These are phyloP conservation scores for Taphrina confusa DNA, from an alignment of 1,139 yeast genomes.

Conservation along the genomic window DNA sequence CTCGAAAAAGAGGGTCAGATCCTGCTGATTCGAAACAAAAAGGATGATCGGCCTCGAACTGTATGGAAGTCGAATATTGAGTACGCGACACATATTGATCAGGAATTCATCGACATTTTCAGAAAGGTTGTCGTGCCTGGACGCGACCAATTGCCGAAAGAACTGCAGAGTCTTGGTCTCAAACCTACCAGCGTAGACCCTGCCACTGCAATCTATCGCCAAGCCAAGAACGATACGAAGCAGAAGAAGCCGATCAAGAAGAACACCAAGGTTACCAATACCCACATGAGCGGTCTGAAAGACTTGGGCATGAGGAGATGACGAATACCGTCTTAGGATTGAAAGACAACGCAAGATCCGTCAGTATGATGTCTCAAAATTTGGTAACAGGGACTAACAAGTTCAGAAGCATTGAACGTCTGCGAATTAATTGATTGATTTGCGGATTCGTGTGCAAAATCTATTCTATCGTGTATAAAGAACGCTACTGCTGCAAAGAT, in stretches of 20 bases:
- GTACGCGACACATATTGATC: conserved; percentile 70
- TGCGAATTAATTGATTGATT: no score
- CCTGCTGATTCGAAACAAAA: conserved; percentile 66
- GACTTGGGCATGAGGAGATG: conserved; percentile 49
- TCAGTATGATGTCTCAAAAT: no score
- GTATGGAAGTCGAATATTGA: conserved; percentile 90
- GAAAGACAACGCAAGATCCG: no score
- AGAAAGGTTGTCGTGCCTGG: conserved; percentile 73
- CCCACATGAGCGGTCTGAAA: conserved; percentile 93
- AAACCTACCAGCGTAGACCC: conserved; percentile 98
- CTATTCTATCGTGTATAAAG: conserved; percentile 5
- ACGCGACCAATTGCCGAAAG: conserved; percentile 73
- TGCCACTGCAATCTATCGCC: conserved; percentile 68
- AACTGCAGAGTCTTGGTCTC: conserved; percentile 76
- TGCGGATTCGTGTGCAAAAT: no score
- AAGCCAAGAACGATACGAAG: conserved; percentile 43
- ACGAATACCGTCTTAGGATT: no score
- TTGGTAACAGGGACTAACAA: no score
- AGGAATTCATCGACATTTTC: conserved; percentile 61
- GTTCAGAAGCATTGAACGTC: no score
- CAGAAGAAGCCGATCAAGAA: conserved; percentile 87
- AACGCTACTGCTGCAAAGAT: neutral
- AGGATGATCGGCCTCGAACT: conserved; percentile 84
- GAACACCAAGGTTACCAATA: conserved; percentile 88
- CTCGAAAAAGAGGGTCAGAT: conserved; percentile 35